Evolutionary conservation across 2,329 filamentous ascomycete species (phyloP).

Genomic region (Rutstroemia sp.): DNA sequence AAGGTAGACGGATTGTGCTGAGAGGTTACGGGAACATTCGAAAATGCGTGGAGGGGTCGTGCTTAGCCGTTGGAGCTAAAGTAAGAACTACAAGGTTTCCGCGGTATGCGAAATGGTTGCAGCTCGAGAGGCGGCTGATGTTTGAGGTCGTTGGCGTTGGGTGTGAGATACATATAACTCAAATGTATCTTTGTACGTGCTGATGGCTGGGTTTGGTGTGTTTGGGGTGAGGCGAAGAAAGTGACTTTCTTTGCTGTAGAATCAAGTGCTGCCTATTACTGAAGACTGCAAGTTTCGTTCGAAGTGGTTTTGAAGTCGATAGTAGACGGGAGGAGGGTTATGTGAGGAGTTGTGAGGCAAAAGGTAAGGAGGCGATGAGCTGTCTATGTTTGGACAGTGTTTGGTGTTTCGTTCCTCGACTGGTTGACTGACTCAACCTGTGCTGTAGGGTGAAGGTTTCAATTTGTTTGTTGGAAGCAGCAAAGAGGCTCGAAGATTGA

Average conservation of each 20-base stretch:
- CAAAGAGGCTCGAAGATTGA: too few relatives aligned
- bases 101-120: slow-evolving; percentile 93
- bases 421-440: too few relatives aligned
- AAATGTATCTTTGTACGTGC: slow-evolving; percentile 22
- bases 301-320: too few relatives aligned
- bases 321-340: too few relatives aligned
- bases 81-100: slow-evolving; percentile 86
- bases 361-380: background rate
- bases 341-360: background rate
- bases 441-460: too few relatives aligned
- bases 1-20: slow-evolving; percentile 39
- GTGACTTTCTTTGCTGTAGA: background rate
- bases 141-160: slow-evolving; percentile 79
- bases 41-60: slow-evolving; percentile 8
- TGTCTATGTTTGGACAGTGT: too few relatives aligned
- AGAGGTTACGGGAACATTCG: slow-evolving; percentile 34
- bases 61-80: slow-evolving; percentile 89
- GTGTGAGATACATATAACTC: slow-evolving; percentile 34
- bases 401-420: too few relatives aligned
- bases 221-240: slow-evolving; percentile 14
- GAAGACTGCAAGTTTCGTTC: background rate
- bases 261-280: background rate
- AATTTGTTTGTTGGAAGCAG: too few relatives aligned
- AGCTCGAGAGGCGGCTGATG: slow-evolving; percentile 90
- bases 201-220: slow-evolving; percentile 25